A percentile compares a stretch with the other conserved stretches of the same genome.
phyloP scores from a whole-genome alignment of 139 green algal species.

The Choricystis sp. region DNA sequence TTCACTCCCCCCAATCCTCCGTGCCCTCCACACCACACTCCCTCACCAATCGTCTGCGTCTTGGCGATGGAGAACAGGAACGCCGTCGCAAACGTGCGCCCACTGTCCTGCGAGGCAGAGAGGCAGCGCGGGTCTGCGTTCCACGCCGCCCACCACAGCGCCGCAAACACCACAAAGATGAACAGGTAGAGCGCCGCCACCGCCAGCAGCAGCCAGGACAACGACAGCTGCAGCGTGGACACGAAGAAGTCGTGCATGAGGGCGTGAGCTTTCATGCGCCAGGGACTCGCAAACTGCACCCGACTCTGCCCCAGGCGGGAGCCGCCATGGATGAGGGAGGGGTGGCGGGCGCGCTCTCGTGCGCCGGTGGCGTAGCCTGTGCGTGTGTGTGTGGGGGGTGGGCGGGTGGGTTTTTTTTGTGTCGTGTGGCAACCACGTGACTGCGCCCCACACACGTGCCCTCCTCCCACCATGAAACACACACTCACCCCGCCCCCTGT shows the following conservation, averaged over 20 bases:
- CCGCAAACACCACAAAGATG: slow-evolving; percentile 8
- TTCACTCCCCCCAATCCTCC: no score
- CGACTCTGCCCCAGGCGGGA: slow-evolving; percentile 11
- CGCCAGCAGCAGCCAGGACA: slow-evolving; percentile 1
- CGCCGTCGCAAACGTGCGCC: slow-evolving; percentile 22
- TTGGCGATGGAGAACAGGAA: slow-evolving; percentile 53
- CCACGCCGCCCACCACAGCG: slow-evolving; percentile 3
- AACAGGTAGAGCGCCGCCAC: slow-evolving; percentile 5
- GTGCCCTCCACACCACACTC: neutral
- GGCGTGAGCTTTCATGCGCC: neutral
- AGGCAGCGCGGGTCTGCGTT: slow-evolving; percentile 33
- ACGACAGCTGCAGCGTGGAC: slow-evolving; percentile 8
- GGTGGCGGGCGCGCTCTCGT: neutral
- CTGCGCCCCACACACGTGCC: no score
- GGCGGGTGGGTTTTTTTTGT: no score
- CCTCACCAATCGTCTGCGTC: slow-evolving; percentile 49
- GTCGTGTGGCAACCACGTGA: no score
- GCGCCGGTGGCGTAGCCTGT: neutral
- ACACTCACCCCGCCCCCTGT: no score
- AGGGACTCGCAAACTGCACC: slow-evolving; percentile 7
- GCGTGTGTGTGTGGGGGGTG: neutral
- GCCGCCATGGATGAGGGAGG: neutral
- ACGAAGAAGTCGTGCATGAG: slow-evolving; percentile 11
- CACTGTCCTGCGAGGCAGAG: slow-evolving; percentile 16
- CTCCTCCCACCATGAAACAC: no score